These are phyloP conservation scores for Sanghuangporus sanghuang DNA, from an alignment of 1,284 basidiomycete species.

Conservation along the genomic window DNA sequence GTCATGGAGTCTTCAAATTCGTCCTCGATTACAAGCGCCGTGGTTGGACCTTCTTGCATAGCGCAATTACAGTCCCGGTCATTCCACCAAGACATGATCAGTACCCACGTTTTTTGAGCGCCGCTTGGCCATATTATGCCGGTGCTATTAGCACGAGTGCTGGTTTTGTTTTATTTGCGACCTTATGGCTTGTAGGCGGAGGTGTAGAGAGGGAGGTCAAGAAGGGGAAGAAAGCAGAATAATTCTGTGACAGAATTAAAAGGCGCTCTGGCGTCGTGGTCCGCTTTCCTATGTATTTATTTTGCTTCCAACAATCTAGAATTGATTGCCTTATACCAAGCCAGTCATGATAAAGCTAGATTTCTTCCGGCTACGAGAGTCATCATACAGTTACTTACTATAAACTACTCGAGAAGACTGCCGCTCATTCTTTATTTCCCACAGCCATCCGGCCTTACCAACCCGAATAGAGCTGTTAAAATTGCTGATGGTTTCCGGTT, in stretches of 20 bases:
- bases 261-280: neutral
- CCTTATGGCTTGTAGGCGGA: constrained; percentile 81
- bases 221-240: constrained; percentile 50
- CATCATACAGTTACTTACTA: too few relatives aligned
- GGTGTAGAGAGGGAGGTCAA: constrained; percentile 40
- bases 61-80: constrained; percentile 77
- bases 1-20: constrained; percentile 98
- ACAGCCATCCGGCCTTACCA: too few relatives aligned
- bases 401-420: too few relatives aligned
- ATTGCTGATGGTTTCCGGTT: too few relatives aligned
- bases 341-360: neutral
- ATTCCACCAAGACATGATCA: constrained; percentile 93
- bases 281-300: neutral
- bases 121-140: constrained; percentile 92
- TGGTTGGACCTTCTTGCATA: constrained; percentile 74
- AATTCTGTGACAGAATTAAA: constrained; percentile 8
- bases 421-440: too few relatives aligned
- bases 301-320: neutral
- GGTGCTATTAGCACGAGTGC: constrained; percentile 84
- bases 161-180: constrained; percentile 80
- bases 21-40: constrained; percentile 83
- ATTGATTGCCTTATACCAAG: neutral
- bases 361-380: too few relatives aligned
- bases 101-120: constrained; percentile 89
- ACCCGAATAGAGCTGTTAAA: too few relatives aligned